Percentiles rank a stretch among this genome's conserved stretches.
phyloP scores from a whole-genome alignment of 345 rosid species.

The Alliaria petiolata region DNA sequence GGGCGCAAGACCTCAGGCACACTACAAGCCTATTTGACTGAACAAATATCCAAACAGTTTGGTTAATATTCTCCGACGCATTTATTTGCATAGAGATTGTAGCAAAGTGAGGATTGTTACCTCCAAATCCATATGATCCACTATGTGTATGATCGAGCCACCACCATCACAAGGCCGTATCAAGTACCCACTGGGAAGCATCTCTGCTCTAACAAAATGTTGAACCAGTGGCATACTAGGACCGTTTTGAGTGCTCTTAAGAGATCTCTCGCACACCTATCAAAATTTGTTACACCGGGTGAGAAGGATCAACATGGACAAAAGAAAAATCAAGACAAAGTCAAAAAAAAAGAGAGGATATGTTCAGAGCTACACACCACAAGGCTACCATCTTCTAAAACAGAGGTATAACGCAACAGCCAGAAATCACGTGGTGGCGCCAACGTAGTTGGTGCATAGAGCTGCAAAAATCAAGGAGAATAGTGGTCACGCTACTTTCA shows the following conservation, averaged over 20 bases:
- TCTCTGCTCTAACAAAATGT: constrained; percentile 98
- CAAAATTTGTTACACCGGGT: neutral
- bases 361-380: constrained; percentile 54
- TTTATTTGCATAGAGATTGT: neutral
- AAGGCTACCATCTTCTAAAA: constrained; percentile 98
- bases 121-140: constrained; percentile 98
- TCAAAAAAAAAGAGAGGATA: neutral
- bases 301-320: neutral
- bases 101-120: constrained; percentile 30
- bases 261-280: constrained; percentile 93
- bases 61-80: neutral
- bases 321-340: neutral
- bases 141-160: constrained; percentile 92
- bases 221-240: constrained; percentile 95
- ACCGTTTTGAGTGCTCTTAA: constrained; percentile 92
- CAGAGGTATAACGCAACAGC: constrained; percentile 93
- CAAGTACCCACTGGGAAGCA: constrained; percentile 96
- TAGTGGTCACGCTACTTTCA: neutral
- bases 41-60: constrained; percentile 19
- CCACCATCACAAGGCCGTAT: constrained; percentile 99
- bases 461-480: constrained; percentile 37
- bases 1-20: constrained; percentile 99
- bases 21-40: constrained; percentile 74
- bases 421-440: constrained; percentile 99
- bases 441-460: constrained; percentile 96